phyloP scores from a whole-genome alignment of 257 asterid genomes.

The Orobanche coerulescens region DNA sequence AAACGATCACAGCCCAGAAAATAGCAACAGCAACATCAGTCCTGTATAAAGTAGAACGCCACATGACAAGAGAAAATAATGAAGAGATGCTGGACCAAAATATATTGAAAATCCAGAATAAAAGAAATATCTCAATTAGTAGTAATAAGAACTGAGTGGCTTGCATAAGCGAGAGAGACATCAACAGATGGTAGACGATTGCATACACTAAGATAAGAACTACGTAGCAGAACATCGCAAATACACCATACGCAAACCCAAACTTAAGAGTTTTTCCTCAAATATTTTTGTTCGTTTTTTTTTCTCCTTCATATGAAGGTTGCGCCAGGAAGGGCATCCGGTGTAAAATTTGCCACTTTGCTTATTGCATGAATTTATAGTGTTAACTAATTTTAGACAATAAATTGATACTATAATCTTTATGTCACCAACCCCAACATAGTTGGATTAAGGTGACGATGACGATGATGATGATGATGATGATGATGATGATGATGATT shows the following conservation, averaged over 20 bases:
- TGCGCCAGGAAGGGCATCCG: too few relatives aligned
- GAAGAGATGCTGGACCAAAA: not conserved
- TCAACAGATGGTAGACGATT: not conserved
- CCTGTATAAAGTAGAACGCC: slow-evolving; percentile 34
- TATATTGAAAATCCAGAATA: not conserved
- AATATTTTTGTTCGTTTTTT: not conserved
- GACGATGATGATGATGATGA: too few relatives aligned
- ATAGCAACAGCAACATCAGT: slow-evolving; percentile 53
- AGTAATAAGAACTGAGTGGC: not conserved
- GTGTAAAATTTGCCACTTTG: too few relatives aligned
- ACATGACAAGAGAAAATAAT: not conserved
- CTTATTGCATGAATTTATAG: too few relatives aligned
- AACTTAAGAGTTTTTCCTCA: not conserved
- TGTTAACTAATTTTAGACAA: too few relatives aligned
- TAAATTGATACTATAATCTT: too few relatives aligned
- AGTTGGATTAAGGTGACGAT: too few relatives aligned
- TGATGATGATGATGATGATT: too few relatives aligned
- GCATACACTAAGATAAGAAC: not conserved
- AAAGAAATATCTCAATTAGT: not conserved
- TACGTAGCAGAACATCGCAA: not conserved
- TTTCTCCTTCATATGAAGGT: too few relatives aligned
- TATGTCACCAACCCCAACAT: too few relatives aligned
- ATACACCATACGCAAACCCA: not conserved
- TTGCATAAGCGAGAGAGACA: not conserved
- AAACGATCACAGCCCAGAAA: slow-evolving; percentile 38